phyloP scores from a whole-genome alignment of 495 filamentous ascomycete genomes.

The Thozetella sp. region DNA sequence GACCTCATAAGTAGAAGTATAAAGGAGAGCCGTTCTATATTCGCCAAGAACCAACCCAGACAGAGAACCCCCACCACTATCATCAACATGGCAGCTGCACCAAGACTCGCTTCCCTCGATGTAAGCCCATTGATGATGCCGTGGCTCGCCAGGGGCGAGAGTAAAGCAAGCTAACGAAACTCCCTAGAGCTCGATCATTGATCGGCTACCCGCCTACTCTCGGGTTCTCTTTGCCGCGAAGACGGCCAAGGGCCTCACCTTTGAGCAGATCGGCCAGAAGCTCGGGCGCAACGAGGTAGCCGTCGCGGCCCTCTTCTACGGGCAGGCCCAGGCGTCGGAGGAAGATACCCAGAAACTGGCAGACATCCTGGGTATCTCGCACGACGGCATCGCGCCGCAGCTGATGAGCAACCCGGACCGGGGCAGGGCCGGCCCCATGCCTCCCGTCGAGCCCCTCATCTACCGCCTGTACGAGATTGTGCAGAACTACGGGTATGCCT shows the following conservation, averaged over 20 bases:
- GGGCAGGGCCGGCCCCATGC: slow-evolving; percentile 86
- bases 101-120: slow-evolving; percentile 31
- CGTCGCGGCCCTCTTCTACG: slow-evolving; percentile 92
- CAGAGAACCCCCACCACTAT: background rate
- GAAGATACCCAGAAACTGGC: slow-evolving; percentile 80
- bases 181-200: slow-evolving; percentile 37
- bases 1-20: too few species aligned
- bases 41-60: background rate
- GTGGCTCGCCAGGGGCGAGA: too few species aligned
- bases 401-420: slow-evolving; percentile 79
- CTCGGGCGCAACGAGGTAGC: slow-evolving; percentile 89
- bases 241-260: slow-evolving; percentile 71
- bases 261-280: slow-evolving; percentile 75
- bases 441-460: slow-evolving; percentile 89
- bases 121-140: too few species aligned
- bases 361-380: slow-evolving; percentile 62
- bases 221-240: slow-evolving; percentile 85
- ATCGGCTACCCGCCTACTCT: slow-evolving; percentile 66
- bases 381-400: slow-evolving; percentile 58
- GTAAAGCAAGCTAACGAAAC: background rate
- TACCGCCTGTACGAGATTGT: slow-evolving; percentile 96
- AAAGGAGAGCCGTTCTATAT: too few species aligned
- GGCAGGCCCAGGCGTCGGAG: slow-evolving; percentile 77
- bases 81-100: slow-evolving; percentile 19
- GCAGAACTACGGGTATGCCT: slow-evolving; percentile 97